phyloP scores from a whole-genome alignment of 1,139 yeast species.

The Blastobotrys buckinghamii region DNA sequence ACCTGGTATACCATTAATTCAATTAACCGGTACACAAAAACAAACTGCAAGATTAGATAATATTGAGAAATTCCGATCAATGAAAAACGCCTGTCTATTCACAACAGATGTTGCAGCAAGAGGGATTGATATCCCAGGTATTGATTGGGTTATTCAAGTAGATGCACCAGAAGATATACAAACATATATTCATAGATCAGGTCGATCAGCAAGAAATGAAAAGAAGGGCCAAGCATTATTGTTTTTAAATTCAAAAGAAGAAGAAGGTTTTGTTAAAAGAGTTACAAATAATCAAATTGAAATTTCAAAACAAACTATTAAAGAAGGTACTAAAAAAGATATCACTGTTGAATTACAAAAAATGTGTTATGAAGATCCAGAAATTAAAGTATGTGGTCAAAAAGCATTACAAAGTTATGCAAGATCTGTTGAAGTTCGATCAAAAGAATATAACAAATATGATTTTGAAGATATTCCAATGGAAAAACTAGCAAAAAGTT shows the following conservation, averaged over 20 bases:
- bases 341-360: conserved; percentile 84
- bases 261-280: conserved; percentile 65
- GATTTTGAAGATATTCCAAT: conserved; percentile 68
- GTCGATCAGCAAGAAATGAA: conserved; percentile 93
- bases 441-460: conserved; percentile 62
- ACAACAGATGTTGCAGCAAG: conserved; percentile 98
- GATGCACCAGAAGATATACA: conserved; percentile 97
- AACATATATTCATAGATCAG: conserved; percentile 94
- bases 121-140: conserved; percentile 95
- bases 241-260: conserved; percentile 80
- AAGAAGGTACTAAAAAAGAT: conserved; percentile 67
- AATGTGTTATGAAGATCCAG: conserved; percentile 85
- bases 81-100: conserved; percentile 82
- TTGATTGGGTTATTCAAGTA: conserved; percentile 94
- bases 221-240: conserved; percentile 80
- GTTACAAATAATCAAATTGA: conserved; percentile 60
- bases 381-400: conserved; percentile 87
- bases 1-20: conserved; percentile 92
- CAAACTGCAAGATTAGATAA: conserved; percentile 92
- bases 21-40: conserved; percentile 91
- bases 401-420: conserved; percentile 91
- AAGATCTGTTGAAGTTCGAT: conserved; percentile 77
- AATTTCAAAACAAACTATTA: conserved; percentile 66
- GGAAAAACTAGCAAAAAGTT: conserved; percentile 77
- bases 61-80: conserved; percentile 74